phyloP scores from a whole-genome alignment of 2,329 filamentous ascomycete genomes.

The Ophiosphaerella narmari region DNA sequence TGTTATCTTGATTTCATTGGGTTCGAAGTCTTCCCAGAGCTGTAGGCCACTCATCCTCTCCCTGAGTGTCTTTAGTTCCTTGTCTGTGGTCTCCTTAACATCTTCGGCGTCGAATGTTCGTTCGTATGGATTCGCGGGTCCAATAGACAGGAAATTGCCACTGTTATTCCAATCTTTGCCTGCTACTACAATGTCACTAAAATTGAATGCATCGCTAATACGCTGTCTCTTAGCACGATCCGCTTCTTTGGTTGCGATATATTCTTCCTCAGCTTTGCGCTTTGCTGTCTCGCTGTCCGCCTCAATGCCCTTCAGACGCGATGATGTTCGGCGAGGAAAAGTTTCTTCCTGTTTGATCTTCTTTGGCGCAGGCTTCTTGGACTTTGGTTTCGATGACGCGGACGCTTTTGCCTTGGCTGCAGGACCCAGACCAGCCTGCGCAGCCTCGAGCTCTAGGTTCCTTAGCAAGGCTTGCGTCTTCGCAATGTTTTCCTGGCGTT shows the following conservation, averaged over 20 bases:
- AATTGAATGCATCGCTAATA: conserved; percentile 69
- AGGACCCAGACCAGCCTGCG: conserved; percentile 70
- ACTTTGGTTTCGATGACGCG: conserved; percentile 51
- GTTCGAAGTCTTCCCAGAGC: conserved; percentile 82
- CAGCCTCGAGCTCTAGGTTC: conserved; percentile 70
- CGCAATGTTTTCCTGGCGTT: conserved; percentile 83
- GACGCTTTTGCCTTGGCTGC: conserved; percentile 55
- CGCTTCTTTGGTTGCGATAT: conserved; percentile 60
- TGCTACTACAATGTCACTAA: conserved; percentile 78
- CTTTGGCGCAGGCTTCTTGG: conserved; percentile 46
- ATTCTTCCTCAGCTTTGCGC: conserved; percentile 69
- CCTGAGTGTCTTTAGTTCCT: conserved; percentile 72
- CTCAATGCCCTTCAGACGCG: conserved; percentile 64
- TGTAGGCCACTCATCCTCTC: conserved; percentile 76
- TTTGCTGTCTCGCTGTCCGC: conserved; percentile 71
- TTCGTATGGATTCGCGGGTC: conserved; percentile 78
- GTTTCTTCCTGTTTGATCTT: conserved; percentile 64
- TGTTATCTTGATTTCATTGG: conserved; percentile 59
- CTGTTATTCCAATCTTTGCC: conserved; percentile 76
- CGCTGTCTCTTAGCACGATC: conserved; percentile 66
- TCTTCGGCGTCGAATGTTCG: conserved; percentile 87
- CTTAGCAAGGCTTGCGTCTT: conserved; percentile 82
- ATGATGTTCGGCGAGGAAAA: conserved; percentile 63
- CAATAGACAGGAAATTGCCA: conserved; percentile 66
- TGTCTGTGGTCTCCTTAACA: conserved; percentile 76